Conservation (phyloP, 495 filamentous ascomycete species). For the Saxophila tyrrhenica region DNA sequence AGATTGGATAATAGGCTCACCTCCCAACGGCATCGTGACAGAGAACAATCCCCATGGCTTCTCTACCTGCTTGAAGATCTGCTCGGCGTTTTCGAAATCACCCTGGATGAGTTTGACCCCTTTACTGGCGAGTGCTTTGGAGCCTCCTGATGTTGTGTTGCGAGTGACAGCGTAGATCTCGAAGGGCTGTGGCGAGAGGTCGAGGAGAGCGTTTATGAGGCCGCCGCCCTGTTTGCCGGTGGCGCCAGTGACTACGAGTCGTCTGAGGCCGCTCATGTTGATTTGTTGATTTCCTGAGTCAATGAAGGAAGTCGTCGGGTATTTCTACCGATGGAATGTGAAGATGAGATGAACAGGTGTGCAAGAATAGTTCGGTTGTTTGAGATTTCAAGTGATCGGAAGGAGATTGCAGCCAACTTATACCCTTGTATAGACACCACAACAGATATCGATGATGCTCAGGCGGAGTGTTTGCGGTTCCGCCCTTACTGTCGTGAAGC, state of each 20-base stretch:
- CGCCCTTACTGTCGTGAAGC: not conserved
- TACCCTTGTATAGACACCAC: not conserved
- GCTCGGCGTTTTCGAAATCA: slow-evolving; percentile 22
- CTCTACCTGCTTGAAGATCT: slow-evolving; percentile 25
- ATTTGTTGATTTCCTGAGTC: not conserved
- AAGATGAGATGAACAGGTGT: not conserved
- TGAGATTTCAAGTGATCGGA: no score
- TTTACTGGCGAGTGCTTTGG: slow-evolving; percentile 18
- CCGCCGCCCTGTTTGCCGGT: slow-evolving; percentile 35
- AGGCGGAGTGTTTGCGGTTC: not conserved
- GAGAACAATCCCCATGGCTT: slow-evolving; percentile 29
- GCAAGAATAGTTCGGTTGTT: not conserved
- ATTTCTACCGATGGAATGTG: not conserved
- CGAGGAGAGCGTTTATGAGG: slow-evolving; percentile 27
- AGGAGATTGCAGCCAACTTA: no score
- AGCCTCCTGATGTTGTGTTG: slow-evolving; percentile 12
- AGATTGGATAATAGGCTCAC: not conserved
- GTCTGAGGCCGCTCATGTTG: slow-evolving; percentile 12
- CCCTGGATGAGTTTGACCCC: slow-evolving; percentile 28
- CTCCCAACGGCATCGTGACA: slow-evolving; percentile 15
- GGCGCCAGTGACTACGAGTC: slow-evolving; percentile 30
- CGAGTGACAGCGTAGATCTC: slow-evolving; percentile 32
- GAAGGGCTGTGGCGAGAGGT: slow-evolving; percentile 12
- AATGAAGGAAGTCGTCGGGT: not conserved
- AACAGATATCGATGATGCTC: not conserved